phyloP scores from a whole-genome alignment of 1,284 basidiomycete species.

The Rhodotorula sp. region DNA sequence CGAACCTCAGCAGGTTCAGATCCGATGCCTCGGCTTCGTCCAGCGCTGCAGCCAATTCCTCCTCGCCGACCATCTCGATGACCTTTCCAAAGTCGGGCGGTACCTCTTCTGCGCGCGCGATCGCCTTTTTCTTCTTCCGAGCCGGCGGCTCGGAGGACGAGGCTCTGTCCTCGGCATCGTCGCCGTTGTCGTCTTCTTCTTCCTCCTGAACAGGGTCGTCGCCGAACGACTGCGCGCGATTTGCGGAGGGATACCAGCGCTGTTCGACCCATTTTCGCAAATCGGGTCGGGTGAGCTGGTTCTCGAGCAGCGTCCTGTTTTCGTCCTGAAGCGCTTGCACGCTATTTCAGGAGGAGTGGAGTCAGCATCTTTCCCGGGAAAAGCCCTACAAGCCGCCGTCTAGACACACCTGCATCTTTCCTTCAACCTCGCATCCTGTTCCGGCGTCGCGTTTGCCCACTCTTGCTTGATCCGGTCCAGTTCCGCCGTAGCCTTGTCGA shows the following conservation, averaged over 20 bases:
- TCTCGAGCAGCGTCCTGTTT: background rate
- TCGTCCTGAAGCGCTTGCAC: background rate
- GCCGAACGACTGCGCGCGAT: too few species aligned
- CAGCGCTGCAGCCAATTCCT: background rate
- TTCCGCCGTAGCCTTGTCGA: background rate
- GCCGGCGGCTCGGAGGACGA: too few species aligned
- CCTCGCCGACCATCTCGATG: background rate
- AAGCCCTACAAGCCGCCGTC: background rate
- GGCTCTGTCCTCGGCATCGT: background rate
- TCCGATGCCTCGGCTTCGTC: background rate
- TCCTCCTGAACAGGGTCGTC: background rate
- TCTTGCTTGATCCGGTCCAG: slow-evolving; percentile 1
- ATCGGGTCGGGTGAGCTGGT: background rate
- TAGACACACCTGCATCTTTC: slow-evolving; percentile 4
- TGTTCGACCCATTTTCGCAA: background rate
- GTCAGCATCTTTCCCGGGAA: too few species aligned
- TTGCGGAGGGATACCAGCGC: background rate
- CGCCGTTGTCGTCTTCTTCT: background rate
- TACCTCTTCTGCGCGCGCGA: background rate
- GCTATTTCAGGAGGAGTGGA: background rate
- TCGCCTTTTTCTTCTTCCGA: too few species aligned
- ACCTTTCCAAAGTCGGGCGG: background rate
- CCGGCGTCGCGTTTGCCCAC: background rate
- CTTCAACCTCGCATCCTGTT: background rate
- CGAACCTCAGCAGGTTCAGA: slow-evolving; percentile 4